These are phyloP conservation scores for Spathaspora jeffriesii DNA, from an alignment of 1,139 yeast genomes.

Conservation along the genomic window DNA sequence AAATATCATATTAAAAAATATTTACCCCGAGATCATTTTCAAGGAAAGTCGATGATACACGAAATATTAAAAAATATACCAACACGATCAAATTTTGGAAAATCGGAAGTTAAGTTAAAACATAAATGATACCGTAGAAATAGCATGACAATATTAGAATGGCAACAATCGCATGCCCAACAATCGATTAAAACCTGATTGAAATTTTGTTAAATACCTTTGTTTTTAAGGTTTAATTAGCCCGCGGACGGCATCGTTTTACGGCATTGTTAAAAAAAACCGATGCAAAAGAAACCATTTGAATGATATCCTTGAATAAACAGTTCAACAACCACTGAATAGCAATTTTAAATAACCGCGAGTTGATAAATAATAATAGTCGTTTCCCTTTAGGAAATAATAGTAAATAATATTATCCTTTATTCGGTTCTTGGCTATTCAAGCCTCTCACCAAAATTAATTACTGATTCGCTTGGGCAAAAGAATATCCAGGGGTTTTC, in stretches of 20 bases:
- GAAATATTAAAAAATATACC: background rate
- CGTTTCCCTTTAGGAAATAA: constrained; percentile 1
- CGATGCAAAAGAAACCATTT: background rate
- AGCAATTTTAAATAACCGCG: background rate
- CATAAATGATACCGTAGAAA: background rate
- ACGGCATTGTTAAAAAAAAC: background rate
- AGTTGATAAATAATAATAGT: no score
- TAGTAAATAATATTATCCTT: background rate
- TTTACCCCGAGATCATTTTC: background rate
- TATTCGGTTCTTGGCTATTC: background rate
- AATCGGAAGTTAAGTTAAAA: background rate
- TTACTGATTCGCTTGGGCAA: background rate
- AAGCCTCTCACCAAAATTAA: background rate
- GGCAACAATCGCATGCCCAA: background rate
- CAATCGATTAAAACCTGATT: background rate
- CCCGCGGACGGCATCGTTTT: background rate
- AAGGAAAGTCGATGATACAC: constrained; percentile 2
- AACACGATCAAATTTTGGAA: background rate
- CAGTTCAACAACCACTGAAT: background rate
- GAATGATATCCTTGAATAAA: background rate
- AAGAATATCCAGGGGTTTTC: background rate
- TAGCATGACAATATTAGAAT: background rate
- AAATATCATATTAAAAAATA: background rate
- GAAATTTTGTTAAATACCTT: background rate
- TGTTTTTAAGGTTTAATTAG: background rate